Evolutionary conservation across 306 rosid species (phyloP).

Genomic region (Lathyrus oleraceus): DNA sequence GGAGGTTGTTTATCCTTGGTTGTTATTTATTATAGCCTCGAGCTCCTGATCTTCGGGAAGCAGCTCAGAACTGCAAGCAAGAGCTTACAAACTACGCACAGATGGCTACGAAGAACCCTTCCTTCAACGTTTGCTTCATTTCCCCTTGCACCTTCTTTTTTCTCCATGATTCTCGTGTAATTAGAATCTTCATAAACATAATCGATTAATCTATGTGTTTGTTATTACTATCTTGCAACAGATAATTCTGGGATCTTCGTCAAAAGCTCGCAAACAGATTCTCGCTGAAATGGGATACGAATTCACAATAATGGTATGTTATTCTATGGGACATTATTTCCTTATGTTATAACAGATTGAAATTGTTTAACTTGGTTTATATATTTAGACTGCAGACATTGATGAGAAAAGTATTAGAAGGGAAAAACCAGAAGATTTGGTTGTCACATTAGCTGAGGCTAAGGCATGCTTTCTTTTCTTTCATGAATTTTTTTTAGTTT

Average conservation of each 20-base stretch:
- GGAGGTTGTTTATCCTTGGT: background rate
- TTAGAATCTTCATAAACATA: no score
- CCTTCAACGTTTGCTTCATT: conserved; percentile 41
- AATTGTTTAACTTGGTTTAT: conserved; percentile 29
- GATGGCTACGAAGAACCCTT: conserved; percentile 29
- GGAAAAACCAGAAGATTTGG: conserved; percentile 82
- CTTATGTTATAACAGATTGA: conserved; percentile 9
- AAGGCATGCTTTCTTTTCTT: conserved; percentile 50
- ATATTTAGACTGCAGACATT: conserved; percentile 73
- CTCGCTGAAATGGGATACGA: conserved; percentile 84
- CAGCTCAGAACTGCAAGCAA: conserved; percentile 1
- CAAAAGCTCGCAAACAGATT: conserved; percentile 77
- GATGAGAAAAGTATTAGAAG: conserved; percentile 78
- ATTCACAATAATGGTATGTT: conserved; percentile 66
- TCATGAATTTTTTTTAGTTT: background rate
- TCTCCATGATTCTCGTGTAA: background rate
- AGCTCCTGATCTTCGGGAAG: conserved; percentile 37
- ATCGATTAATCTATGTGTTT: background rate
- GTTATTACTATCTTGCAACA: conserved; percentile 26
- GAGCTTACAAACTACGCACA: conserved; percentile 35
- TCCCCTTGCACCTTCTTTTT: background rate
- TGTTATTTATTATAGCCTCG: background rate
- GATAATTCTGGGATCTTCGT: conserved; percentile 89
- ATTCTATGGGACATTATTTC: background rate
- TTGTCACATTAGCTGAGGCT: conserved; percentile 79